Evolutionary conservation across 2,329 filamentous ascomycete species (phyloP), one percentile per base, ranked within the genome.

Genomic region (Colletotrichum agaves): DNA sequence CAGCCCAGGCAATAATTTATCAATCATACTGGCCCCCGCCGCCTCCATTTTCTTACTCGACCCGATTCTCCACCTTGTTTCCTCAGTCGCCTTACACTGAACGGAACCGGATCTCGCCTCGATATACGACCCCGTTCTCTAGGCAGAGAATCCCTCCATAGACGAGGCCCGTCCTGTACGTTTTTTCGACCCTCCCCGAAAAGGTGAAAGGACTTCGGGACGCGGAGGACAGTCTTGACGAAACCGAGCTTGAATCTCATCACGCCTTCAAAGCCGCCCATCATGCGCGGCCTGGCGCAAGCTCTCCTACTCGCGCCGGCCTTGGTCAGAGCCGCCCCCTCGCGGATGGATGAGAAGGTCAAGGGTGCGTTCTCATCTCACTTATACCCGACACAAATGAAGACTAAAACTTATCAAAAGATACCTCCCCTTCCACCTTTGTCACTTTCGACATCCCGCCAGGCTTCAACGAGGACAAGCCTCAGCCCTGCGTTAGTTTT

Each of bases 301-400:
- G 74, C 75, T 63, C 72, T 80, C 71, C 69, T 80, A 57, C 65
- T 76, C 73, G 77, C 75, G 71, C 77, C 79, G 71, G 75, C 74
- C 73, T 73, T 81, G 72, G 76, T 73, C 35, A 71, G 72, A 47
- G 74, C 75, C 62, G 73, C 75, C 5, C 63, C 63, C 8, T 63
- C 63, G 59, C 37, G 37, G 44, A 52, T 67, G 7, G 59, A 27
- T 4, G 27, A 57, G 21, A 63, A 67, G 63, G 59, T 41, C 60
- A 35, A 52, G 12, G 27, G 63, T 67, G 23, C 12, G 44, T 56
- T 21, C 6, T 35, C 49, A 23, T 5, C 17, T 49, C 37, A 21
- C 50, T 21, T 15, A 37, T n/a, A 4, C 17, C 35, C 35, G 17
- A 19, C 31, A 27, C 17, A 27, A 53, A 31, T 49, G 31, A 15